Base-by-base conservation (phyloP, 108 stramenopile species). In the Cyclotella sp. region DNA sequence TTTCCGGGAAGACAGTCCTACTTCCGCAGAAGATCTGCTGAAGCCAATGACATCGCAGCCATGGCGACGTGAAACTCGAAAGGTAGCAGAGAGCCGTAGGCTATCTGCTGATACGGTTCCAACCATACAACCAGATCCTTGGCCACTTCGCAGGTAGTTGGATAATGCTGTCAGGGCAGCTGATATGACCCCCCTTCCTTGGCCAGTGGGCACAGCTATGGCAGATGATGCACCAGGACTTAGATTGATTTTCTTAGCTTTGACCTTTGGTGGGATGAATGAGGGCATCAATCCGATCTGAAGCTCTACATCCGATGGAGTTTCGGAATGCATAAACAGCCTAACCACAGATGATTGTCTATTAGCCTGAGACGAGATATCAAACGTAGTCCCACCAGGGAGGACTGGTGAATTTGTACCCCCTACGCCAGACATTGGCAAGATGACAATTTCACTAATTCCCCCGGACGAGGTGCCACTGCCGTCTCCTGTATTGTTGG, bases 321-420 rank as follows among this genome's bases (percentile, higher is more conserved):
- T 96, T 67, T 86, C 86, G 2, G 95, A 96, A 52, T 85, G 79
- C 26, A 86, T 26, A 26, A 88, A 84, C 29, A 96, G 74, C 19
- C 54, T 70, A 75, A 91, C n/a, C 0, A 87, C 42, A 41, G 76
- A 68, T 11, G 74, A 70, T 9, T 81, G 46, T 24, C 41, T 44
- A 22, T 54, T 49, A 26, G 49, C 41, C 8, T 84, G 69, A 40
- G 82, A 65, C 42, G 76, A 78, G 44, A 93, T 86, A 68, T 90
- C 93, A 79, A 83, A 91, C 9, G 93, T 89, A 26, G 84, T 70
- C 18, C 95, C 95, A 30, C 95, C 95, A 14, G 90, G 86, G 40
- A 91, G 87, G 12, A 75, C 70, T 49, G 86, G 77, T 30, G 85
- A 64, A 21, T 14, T 45, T 21, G 59, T 74, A 40, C 73, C 72